These are phyloP conservation scores for Torulaspora maleeae DNA, from an alignment of 805 yeast species.

Conservation along the genomic window DNA sequence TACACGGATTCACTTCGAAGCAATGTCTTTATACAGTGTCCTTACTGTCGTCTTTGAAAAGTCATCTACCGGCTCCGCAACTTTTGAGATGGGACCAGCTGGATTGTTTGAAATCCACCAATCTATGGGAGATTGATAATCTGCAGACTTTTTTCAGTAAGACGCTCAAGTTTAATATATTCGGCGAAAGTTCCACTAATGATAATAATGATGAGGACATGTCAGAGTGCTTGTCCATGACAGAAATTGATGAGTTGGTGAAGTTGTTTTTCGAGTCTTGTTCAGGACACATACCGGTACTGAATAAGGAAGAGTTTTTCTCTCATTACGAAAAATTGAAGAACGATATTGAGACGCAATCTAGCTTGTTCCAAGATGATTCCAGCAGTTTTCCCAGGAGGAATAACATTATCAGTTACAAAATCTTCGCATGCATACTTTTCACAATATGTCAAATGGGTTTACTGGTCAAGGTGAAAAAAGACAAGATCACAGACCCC, in stretches of 20 bases:
- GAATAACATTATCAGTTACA: slow-evolving; percentile 25
- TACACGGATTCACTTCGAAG: slow-evolving; percentile 65
- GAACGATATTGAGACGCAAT: slow-evolving; percentile 10
- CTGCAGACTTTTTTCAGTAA: slow-evolving; percentile 21
- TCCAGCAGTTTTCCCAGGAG: slow-evolving; percentile 10
- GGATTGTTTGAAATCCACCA: slow-evolving; percentile 16
- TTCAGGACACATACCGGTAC: slow-evolving; percentile 64
- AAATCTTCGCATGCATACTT: slow-evolving; percentile 29
- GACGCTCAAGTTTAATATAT: slow-evolving; percentile 24
- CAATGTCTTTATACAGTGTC: slow-evolving; percentile 69
- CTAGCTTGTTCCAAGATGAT: slow-evolving; percentile 13
- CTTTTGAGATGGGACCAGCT: slow-evolving; percentile 14
- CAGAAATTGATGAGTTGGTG: slow-evolving; percentile 56
- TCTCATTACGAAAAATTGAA: slow-evolving; percentile 43
- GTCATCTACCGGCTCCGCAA: slow-evolving; percentile 42
- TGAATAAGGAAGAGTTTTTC: slow-evolving; percentile 67
- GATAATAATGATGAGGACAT: not conserved
- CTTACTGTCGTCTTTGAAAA: slow-evolving; percentile 64
- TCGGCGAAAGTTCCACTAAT: not conserved
- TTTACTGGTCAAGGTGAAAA: slow-evolving; percentile 24
- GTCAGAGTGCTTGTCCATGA: slow-evolving; percentile 12
- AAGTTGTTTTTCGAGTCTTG: slow-evolving; percentile 71
- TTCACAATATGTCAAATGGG: slow-evolving; percentile 33
- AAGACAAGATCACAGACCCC: slow-evolving; percentile 10
- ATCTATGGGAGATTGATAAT: slow-evolving; percentile 31